Evolutionary conservation across 306 rosid species (phyloP), one percentile per base, ranked within the genome.

Genomic region (Fragaria vesca): DNA sequence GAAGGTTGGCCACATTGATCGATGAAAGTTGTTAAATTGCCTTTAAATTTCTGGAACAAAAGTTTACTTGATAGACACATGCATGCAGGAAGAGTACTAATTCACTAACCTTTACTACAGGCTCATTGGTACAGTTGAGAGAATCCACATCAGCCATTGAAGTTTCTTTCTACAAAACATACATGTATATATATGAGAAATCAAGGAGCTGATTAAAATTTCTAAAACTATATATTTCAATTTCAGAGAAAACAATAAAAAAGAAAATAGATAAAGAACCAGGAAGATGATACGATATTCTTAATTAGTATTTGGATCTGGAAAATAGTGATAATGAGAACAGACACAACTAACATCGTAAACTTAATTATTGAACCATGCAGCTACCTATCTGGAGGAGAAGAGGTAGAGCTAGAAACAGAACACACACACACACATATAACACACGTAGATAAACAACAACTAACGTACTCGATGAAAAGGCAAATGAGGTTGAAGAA

Each of bases 41-140:
- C 71, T 30, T 30, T 30, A 30, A 3, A 38, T 38, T 38, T 69
- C 73, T 45, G 0, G 32, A 46, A 69, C 74, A 32, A 32, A 32
- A 30, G n/a, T 51, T 51, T 15, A 28, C 75, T 48, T 30, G 75
- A 71, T 47, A 24, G 32, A 58, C 16, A 21, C 11, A 18, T 1
- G 12, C 1, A 26, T 2, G 32, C 34, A 32, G 34, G 34, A 32
- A 32, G 34, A 32, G 34, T 5, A 30, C 2, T 71, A 50, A 62
- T 71, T 67, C 76, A 70, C 80, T 76, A 46, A 85, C 93, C 87
- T 82, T 54, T 18, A 12, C 73, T 1, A 46, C 86, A 36, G 6
- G 40, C 45, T 77, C 36, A 26, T 43, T 58, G 36, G 43, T 8
- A 21, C 67, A 10, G 69, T 55, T 47, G 74, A 26, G 17, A 28